Conservation (phyloP, 192 early-diverging fungal species). For the Mortierella antarctica region DNA sequence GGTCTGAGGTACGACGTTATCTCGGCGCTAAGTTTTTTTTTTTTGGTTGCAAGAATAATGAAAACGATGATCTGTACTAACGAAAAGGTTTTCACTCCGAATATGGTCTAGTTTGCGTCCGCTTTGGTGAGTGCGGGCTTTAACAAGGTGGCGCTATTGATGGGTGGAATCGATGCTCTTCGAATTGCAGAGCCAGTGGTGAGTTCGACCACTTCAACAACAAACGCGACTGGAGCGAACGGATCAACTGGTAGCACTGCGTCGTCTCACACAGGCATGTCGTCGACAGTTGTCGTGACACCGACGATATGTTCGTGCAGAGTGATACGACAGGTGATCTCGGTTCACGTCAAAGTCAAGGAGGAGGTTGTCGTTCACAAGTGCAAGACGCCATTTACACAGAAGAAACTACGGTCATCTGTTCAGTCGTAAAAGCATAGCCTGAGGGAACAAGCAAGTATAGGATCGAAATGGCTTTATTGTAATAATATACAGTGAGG, state of each 20-base stretch:
- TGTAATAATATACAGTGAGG: conserved; percentile 8
- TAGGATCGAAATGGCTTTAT: neutral
- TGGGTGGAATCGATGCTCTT: conserved; percentile 65
- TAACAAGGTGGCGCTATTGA: conserved; percentile 57
- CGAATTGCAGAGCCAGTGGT: conserved; percentile 13
- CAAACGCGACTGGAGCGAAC: neutral
- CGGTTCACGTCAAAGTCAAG: conserved; percentile 25
- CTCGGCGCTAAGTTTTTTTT: neutral
- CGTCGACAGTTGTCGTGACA: neutral
- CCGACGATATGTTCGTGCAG: conserved; percentile 36
- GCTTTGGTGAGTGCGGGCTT: conserved; percentile 57
- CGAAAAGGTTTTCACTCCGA: too few relatives aligned
- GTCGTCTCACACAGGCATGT: neutral
- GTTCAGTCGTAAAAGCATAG: neutral
- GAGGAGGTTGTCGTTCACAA: conserved; percentile 43
- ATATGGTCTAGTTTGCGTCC: conserved; percentile 54
- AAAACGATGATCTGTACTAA: too few relatives aligned
- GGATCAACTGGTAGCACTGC: neutral
- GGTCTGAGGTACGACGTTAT: conserved; percentile 57
- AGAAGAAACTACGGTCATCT: conserved; percentile 16
- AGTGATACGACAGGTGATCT: conserved; percentile 34
- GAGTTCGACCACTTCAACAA: neutral
- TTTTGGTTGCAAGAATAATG: neutral
- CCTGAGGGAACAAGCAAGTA: too few relatives aligned
- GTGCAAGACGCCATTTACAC: conserved; percentile 45